Evolutionary conservation across 139 green algal species (phyloP), one percentile per base, ranked within the genome.

Genomic region (Desmodesmus armatus): DNA sequence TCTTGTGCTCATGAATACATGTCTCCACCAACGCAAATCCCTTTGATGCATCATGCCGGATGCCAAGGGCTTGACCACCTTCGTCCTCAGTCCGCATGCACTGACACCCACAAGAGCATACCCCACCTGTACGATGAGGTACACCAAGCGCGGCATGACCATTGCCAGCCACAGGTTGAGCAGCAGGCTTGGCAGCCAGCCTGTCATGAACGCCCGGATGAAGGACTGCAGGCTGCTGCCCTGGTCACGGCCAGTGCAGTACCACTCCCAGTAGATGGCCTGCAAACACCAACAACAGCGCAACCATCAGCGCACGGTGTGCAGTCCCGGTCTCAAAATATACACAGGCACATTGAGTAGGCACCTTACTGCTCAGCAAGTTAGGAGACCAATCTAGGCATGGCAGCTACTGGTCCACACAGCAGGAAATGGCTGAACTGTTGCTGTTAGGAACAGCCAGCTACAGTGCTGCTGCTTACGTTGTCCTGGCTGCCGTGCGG

Each of bases 151-250:
- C 2, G 95, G 95, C 53, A 98, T 88, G 51, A 98, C 82, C 55
- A 96, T 88, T 69, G 89, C 92, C 82, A 98, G 93, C 92, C 94
- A 98, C 27, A 97, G 78, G 62, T 87, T 92, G 13, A 98, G 91
- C 63, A 98, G 82, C 49, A 98, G 49, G 4, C 90, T 78, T 11
- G 95, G 95, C 41, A 95, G 66, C 85, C 95, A 93, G 39, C 89
- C 94, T 19, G 94, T 96, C 66, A 98, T 78, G 5, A 96, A 60
- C 5, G 89, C 87, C 58, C 86, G 80, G 7, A 93, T 70, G 55
- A 91, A 85, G 31, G 33, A 58, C 0, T 90, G 76, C 37, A 89
- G 39, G 3, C 39, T 63, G 35, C 82, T 71, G 21, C 78, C 51
- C n/a, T 84, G 33, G 2, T 81, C 80, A n/a, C 33, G 40, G 21